Conservation (phyloP, 176 grass and related monocot species). For the Oryza meyeriana region DNA sequence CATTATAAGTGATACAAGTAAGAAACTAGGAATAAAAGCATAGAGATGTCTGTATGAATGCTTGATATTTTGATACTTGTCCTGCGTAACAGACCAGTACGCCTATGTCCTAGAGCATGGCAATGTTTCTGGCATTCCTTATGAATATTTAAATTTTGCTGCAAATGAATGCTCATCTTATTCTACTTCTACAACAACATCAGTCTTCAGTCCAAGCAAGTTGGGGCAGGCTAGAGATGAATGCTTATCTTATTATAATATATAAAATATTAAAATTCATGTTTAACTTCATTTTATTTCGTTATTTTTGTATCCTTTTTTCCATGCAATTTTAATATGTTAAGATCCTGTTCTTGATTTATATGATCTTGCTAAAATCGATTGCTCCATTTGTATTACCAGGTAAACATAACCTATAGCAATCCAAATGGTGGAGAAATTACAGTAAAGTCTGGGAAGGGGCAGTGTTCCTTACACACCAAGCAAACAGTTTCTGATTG, state of each 20-base stretch:
- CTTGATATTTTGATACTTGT: not conserved
- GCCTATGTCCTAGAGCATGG: not conserved
- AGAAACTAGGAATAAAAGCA: not conserved
- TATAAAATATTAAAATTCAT: not conserved
- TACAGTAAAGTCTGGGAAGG: conserved; percentile 37
- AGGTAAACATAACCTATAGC: conserved; percentile 44
- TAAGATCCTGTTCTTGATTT: not conserved
- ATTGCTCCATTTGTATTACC: conserved; percentile 23
- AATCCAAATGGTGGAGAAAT: conserved; percentile 41
- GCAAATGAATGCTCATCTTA: not conserved
- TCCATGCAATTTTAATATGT: not conserved
- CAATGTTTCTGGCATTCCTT: not conserved
- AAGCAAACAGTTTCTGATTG: conserved; percentile 41
- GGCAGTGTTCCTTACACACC: conserved; percentile 42
- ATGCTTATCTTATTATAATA: not conserved
- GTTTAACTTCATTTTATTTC: not conserved
- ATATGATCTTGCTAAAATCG: conserved; percentile 1
- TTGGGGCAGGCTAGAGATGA: not conserved
- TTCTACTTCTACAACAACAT: not conserved
- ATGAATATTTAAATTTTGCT: not conserved
- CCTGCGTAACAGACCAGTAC: not conserved
- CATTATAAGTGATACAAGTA: not conserved
- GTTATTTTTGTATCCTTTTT: not conserved
- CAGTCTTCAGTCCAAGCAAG: not conserved
- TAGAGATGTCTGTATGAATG: not conserved